Evolutionary conservation across 2,329 filamentous ascomycete genomes (phyloP), one percentile per base, ranked within the genome.

Genomic region (Tetracladium maxilliforme): DNA sequence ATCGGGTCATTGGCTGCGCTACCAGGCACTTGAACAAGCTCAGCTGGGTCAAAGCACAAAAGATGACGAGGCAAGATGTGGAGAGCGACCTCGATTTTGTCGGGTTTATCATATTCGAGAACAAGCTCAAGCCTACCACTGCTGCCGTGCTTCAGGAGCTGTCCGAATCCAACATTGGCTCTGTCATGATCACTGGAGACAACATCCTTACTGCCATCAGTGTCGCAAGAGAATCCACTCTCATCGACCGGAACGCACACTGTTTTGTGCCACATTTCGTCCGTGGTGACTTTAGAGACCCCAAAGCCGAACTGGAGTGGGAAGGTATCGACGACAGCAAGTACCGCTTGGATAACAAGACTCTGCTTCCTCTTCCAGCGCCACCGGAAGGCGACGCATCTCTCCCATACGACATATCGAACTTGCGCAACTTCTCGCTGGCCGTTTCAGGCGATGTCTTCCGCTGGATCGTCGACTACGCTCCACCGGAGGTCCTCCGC

Each of bases 61-160:
- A 92, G 54, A 86, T 95, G 76, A 79, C 73, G 38, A 76, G 90
- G 16, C 57, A 73, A 19, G 80, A 94, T 26, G 86, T 80, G 7
- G 90, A 98, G 49, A 77, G 70, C 4, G 63, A 73, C 16, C 65
- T 98, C 8, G 72, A 87, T 22, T 95, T 98, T 43, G 66, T 86
- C 18, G 90, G 90, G 5, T 98, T 98, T 52, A 95, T 98, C 43
- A 77, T 98, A 27, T 98, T 98, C 40, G 90, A 98, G 53, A 98
- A 98, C 55, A 98, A 98, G 52, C 58, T 98, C 32, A 98, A 98
- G 49, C 75, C 81, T 2, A 84, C 70, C 12, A 94, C 87, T 0
- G 66, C 80, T 2, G 66, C 64, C 2, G 79, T 94, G 17, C 70
- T 98, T 14, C 66, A 78, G 28, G 86, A 95, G 51, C 64, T 98